These are phyloP conservation scores for Candida chauliodis DNA, from an alignment of 805 yeast species.

Conservation along the genomic window DNA sequence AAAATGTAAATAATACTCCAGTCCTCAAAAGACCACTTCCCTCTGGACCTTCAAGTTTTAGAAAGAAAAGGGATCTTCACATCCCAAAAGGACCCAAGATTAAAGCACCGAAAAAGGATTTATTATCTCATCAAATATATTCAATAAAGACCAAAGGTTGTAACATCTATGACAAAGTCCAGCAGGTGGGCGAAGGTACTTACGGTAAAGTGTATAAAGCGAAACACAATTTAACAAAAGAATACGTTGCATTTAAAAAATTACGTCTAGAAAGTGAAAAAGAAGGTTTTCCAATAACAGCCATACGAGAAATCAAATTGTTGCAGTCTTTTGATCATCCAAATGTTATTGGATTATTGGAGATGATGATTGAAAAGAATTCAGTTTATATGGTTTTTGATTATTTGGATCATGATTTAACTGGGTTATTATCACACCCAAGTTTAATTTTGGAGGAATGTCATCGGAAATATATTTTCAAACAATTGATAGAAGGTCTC, in stretches of 20 bases:
- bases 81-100: conserved; percentile 8
- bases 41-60: conserved; percentile 19
- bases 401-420: conserved; percentile 88
- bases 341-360: conserved; percentile 76
- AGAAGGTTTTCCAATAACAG: conserved; percentile 96
- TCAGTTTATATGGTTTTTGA: conserved; percentile 88
- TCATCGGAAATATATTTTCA: conserved; percentile 63
- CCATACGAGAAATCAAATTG: conserved; percentile 84
- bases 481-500: conserved; percentile 65
- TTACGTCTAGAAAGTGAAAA: conserved; percentile 81
- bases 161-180: conserved; percentile 61
- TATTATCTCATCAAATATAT: conserved; percentile 29
- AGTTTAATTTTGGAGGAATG: conserved; percentile 57
- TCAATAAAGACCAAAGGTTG: conserved; percentile 25
- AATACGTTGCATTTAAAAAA: conserved; percentile 80
- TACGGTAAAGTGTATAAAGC: conserved; percentile 96
- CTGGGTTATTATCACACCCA: conserved; percentile 81
- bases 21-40: conserved; percentile 12
- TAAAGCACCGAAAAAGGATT: conserved; percentile 12
- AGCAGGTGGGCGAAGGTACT: conserved; percentile 98
- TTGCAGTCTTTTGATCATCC: conserved; percentile 79
- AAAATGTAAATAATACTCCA: conserved; percentile 1
- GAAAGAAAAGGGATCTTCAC: conserved; percentile 8
- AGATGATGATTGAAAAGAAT: conserved; percentile 81
- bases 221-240: conserved; percentile 60